These are phyloP conservation scores for Aspergillus biplanus DNA, from an alignment of 495 filamentous ascomycete species.

Conservation along the genomic window DNA sequence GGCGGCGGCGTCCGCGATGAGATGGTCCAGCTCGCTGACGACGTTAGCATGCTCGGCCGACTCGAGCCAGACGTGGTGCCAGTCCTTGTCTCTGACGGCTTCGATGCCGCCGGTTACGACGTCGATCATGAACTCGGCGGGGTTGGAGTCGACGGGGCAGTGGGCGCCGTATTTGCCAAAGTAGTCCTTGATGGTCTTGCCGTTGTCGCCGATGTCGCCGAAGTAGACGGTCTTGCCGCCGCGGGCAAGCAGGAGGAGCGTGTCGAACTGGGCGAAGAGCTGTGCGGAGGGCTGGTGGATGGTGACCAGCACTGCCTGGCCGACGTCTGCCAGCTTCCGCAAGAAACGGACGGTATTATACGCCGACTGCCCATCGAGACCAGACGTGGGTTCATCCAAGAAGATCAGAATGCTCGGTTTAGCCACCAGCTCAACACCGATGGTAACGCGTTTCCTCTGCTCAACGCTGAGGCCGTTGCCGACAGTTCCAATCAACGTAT, in stretches of 20 bases:
- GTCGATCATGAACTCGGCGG: slow-evolving; percentile 93
- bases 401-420: slow-evolving; percentile 74
- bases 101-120: slow-evolving; percentile 57
- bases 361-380: slow-evolving; percentile 66
- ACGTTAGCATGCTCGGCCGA: slow-evolving; percentile 52
- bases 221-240: slow-evolving; percentile 76
- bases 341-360: slow-evolving; percentile 67
- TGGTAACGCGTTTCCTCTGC: slow-evolving; percentile 66
- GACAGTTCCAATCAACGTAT: slow-evolving; percentile 54
- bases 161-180: slow-evolving; percentile 75
- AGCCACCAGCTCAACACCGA: slow-evolving; percentile 67
- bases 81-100: slow-evolving; percentile 47
- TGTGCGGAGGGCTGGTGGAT: slow-evolving; percentile 77
- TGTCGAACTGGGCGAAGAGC: slow-evolving; percentile 75
- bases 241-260: slow-evolving; percentile 64
- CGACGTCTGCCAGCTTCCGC: slow-evolving; percentile 63
- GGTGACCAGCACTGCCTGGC: slow-evolving; percentile 72
- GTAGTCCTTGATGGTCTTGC: slow-evolving; percentile 61
- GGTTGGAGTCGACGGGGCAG: slow-evolving; percentile 73
- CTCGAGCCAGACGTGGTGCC: slow-evolving; percentile 66
- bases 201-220: slow-evolving; percentile 62
- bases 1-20: slow-evolving; percentile 48
- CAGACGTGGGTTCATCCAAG: slow-evolving; percentile 77
- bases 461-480: slow-evolving; percentile 60
- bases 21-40: slow-evolving; percentile 55